Evolutionary conservation across 75 land plant genomes (phyloP).

Genomic region (Pinus taeda): DNA sequence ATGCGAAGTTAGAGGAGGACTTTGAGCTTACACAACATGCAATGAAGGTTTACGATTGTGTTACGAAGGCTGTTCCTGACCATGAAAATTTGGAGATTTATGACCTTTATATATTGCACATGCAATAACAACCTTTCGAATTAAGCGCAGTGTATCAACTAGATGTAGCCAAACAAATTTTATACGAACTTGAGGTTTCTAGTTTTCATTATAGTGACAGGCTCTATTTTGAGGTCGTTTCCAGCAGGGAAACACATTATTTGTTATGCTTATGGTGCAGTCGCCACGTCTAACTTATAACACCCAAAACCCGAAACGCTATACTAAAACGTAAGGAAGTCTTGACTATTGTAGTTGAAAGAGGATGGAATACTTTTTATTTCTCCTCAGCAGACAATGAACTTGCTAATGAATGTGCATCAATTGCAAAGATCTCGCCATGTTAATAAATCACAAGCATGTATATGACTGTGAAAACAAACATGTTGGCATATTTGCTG

Average conservation of each 20-base stretch:
- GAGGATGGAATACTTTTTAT: slow-evolving; percentile 83
- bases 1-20: slow-evolving; percentile 95
- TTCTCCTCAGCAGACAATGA: slow-evolving; percentile 35
- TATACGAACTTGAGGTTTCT: no score
- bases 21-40: slow-evolving; percentile 89
- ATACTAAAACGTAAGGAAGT: slow-evolving; percentile 32
- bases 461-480: slow-evolving; percentile 38
- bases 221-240: no score
- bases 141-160: no score
- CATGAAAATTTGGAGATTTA: slow-evolving; percentile 85
- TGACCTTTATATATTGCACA: slow-evolving; percentile 87
- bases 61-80: slow-evolving; percentile 87
- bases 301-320: no score
- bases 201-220: no score
- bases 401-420: slow-evolving; percentile 76
- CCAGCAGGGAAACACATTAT: no score
- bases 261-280: no score
- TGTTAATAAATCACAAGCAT: slow-evolving; percentile 45
- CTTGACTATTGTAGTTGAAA: slow-evolving; percentile 81
- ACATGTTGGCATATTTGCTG: slow-evolving; percentile 47
- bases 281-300: no score
- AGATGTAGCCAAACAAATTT: no score
- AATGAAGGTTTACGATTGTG: slow-evolving; percentile 86
- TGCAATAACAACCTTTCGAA: slow-evolving; percentile 66
- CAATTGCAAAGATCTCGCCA: slow-evolving; percentile 59